Base-by-base conservation (phyloP, 768 basidiomycete species). In the Lactarius psammicola region DNA sequence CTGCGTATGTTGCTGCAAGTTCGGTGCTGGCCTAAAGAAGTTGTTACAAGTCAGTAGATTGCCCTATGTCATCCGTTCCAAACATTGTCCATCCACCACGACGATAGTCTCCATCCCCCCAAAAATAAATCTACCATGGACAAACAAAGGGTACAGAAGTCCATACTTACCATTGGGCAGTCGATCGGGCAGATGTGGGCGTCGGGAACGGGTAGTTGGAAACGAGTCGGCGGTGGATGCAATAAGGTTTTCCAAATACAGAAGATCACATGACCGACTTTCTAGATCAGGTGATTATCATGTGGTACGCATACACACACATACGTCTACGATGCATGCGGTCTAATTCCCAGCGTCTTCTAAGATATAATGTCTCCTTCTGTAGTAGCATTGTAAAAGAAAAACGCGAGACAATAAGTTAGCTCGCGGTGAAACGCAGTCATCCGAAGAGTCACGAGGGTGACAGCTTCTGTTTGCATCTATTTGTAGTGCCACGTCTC, bases 1-100 rank as follows among this genome's bases (percentile, higher is more conserved):
- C 92, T 75, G 96, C 95, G 82, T 98, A 98, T 72, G 95, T 91
- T 69, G 95, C 82, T 72, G 95, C 94, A 76, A 96, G 91, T 77
- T 98, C 96, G 61, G 76, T 66, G 74, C 84, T 78, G 75, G 84
- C 82, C 84, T 83, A 68, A 55, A 68, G 31, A 57, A 33, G 23
- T 33, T 7, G 28, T 11, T 2, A 36, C n/a, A 2, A 26, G 59
- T 66, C 23, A 68, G 44, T 28, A 49, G 11, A 26, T 53, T 13
- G 9, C 38, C 3, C 20, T 1, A 11, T 38, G 20, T 34, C 57
- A 67, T 63, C 66, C 17, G 11, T 11, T 20, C 26, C 23, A 36
- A 67, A 1, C 7, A n/a, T 7, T 18, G 58, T 59, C 23, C 66
- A 67, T 67, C 66, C 66, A 67, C 62, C 40, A 3, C 20, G 1